Percentiles rank a stretch among this genome's conserved stretches.
Conservation (phyloP, 495 filamentous ascomycete genomes). For the Lepraria neglecta region DNA sequence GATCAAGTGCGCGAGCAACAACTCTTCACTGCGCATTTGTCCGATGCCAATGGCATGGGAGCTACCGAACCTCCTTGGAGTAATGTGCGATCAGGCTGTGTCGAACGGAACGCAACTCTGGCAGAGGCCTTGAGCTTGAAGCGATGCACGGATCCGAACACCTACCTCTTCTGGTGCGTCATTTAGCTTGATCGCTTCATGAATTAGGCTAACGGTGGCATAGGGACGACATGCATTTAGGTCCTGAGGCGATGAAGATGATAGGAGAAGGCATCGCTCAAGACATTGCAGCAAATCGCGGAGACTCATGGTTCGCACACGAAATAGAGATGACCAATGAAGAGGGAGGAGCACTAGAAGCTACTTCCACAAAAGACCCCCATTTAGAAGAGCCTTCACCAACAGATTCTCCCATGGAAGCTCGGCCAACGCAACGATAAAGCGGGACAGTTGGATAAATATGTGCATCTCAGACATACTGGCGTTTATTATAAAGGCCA, state of each 20-base stretch:
- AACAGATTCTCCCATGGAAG: background rate
- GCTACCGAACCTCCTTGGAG: conserved; percentile 37
- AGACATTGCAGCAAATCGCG: conserved; percentile 38
- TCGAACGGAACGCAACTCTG: conserved; percentile 8
- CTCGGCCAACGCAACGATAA: conserved; percentile 1
- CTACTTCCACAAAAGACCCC: background rate
- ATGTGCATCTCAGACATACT: background rate
- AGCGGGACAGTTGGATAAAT: background rate
- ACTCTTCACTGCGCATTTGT: conserved; percentile 40
- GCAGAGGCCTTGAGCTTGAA: background rate
- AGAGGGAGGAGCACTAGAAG: conserved; percentile 5
- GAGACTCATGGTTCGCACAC: conserved; percentile 24
- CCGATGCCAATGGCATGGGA: conserved; percentile 40
- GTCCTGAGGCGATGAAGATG: conserved; percentile 44
- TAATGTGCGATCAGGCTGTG: conserved; percentile 28
- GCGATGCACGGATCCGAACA: conserved; percentile 42
- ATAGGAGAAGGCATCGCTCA: conserved; percentile 43
- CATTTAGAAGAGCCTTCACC: background rate
- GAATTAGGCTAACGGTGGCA: conserved; percentile 17
- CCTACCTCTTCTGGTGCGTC: conserved; percentile 48
- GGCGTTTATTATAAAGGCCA: background rate
- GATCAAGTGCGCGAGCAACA: conserved; percentile 45
- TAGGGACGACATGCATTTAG: conserved; percentile 51
- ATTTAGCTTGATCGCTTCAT: conserved; percentile 12
- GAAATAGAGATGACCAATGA: conserved; percentile 6